Base-by-base conservation (phyloP, 306 rosid species). In the Canavalia ensiformis region DNA sequence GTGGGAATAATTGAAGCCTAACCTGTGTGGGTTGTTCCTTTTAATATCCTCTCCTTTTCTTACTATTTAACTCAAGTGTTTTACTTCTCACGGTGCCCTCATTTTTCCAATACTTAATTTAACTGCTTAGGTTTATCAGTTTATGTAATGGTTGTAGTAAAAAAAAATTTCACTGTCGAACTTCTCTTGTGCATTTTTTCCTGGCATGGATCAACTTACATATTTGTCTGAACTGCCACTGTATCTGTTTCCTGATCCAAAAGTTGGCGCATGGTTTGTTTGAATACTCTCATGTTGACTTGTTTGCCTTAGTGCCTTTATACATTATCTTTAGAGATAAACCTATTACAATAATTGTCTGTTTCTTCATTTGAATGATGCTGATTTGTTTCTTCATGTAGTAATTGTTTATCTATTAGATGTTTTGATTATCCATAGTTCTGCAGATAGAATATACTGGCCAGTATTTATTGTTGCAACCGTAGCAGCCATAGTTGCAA, bases 381-480 rank as follows among this genome's bases (percentile, higher is more conserved):
- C 52, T 28, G 31, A 68, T 30, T 45, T 59, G 63, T 41, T 55
- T 73, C 79, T 80, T 56, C 59, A 60, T 62, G 29, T 69, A 46
- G 57, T 56, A 51, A 5, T 54, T 29, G 39, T 46, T 45, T 78
- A 25, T 75, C 66, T 86, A 39, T 87, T 51, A 50, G 79, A 70
- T 86, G 82, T 55, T 58, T 55, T 58, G 56, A 80, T 68, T 82
- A 52, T 80, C 74, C 78, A 55, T 81, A 59, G 6, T 79, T 65
- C 59, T 83, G 84, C 92, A 95, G 98, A 84, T 0, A 78, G 55
- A 66, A 90, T 95, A 85, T 95, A 89, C 67, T 93, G 98, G 99
- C 98, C 99, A 2, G 98, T 93, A 77, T 93, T 90, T 86, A 57
- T 86, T 70, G 89, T 95, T 72, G 99, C 99, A 85, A 93, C 97